Base-by-base conservation (phyloP, 2,329 filamentous ascomycete genomes). In the Colletotrichum eleusines region DNA sequence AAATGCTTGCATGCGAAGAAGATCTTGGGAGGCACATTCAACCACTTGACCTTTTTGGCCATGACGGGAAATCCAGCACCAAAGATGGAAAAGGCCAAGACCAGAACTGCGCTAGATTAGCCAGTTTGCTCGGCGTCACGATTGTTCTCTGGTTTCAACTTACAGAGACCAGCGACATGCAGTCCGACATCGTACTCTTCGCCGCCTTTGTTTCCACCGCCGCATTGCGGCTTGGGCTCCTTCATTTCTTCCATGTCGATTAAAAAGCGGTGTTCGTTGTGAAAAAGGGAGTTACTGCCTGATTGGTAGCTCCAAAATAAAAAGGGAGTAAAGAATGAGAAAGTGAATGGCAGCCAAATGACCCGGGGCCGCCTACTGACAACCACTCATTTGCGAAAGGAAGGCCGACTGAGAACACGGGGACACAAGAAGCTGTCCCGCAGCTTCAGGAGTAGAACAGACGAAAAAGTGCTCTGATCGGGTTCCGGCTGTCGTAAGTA, bases 1-100 rank as follows among this genome's bases (percentile, higher is more conserved):
- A 91, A 91, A 75, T 90, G 88, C 74, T 90, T 90, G 79, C 87
- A 89, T 66, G 87, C 85, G 76, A 90, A 90, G 78, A 90, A 89
- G 40, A 88, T 76, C 73, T 83, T 85, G 1, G 85, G 81, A 0
- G 87, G 87, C 11, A 89, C 86, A 78, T 87, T 88, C 76, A 90
- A 80, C 85, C 86, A 87, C 65, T 80, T 85, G 74, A 90, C 80
- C 77, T 88, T 89, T 79, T 86, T 87, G 4, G 84, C 84, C 5
- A 83, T 81, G 9, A 87, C 85, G 5, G 86, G 86, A 68, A 87
- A 87, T 2, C 85, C 86, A 73, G 84, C 84, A 80, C 80, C 83
- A 60, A 83, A 78, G 50, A 81, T 78, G 4, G 83, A 84, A 50
- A 80, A 79, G 14, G 60, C 69, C 63, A 84, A 72, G 40, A 84